Evolutionary conservation across 2,329 filamentous ascomycete species (phyloP).

Genomic region (Colletotrichum sp.): DNA sequence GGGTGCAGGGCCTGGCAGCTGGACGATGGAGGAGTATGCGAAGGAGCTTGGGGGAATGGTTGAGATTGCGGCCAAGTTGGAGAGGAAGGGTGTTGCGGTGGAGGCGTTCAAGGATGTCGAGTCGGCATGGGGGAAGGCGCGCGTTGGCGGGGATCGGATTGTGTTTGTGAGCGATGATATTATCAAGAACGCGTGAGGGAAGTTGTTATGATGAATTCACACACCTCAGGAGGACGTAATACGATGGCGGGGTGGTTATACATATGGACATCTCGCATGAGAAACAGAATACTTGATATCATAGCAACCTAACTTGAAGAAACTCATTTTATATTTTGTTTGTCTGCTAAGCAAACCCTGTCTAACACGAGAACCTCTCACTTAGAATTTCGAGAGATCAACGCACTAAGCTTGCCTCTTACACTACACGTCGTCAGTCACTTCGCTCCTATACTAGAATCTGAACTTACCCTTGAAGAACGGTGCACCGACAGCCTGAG

Average conservation of each 20-base stretch:
- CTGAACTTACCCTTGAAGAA: slow-evolving; percentile 10
- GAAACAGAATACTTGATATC: neutral
- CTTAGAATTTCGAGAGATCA: fast-evolving
- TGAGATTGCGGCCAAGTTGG: slow-evolving; percentile 25
- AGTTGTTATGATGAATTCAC: no score
- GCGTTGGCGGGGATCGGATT: slow-evolving; percentile 27
- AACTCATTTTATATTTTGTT: neutral
- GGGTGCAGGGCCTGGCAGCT: slow-evolving; percentile 51
- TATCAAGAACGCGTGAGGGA: neutral
- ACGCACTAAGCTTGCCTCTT: neutral
- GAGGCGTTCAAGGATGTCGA: slow-evolving; percentile 30
- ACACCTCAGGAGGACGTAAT: neutral
- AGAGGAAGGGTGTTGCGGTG: slow-evolving; percentile 24
- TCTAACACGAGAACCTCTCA: no score
- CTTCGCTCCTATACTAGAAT: fast-evolving
- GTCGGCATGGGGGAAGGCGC: slow-evolving; percentile 25
- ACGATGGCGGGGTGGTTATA: neutral
- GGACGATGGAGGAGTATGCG: slow-evolving; percentile 34
- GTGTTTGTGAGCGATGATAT: slow-evolving; percentile 31
- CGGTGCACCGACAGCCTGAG: slow-evolving; percentile 21
- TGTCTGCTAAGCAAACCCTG: neutral
- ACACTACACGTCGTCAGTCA: neutral
- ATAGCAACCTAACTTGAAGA: neutral
- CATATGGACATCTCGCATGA: neutral
- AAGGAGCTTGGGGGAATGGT: slow-evolving; percentile 29